Evolutionary conservation across 129 eudicot species (phyloP).

Genomic region (Tanacetum coccineum): DNA sequence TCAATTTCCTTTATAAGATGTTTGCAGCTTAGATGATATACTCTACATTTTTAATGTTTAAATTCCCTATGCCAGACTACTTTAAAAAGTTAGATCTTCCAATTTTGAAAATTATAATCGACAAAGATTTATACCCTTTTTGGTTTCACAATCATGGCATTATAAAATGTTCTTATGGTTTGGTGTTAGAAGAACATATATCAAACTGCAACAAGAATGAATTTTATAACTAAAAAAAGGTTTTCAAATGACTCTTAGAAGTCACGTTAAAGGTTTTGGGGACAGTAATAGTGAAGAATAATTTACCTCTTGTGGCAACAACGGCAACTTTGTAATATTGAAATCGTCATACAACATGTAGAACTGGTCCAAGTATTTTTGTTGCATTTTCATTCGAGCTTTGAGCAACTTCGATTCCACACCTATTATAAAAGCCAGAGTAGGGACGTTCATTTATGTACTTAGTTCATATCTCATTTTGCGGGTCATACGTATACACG

Average conservation of each 20-base stretch:
- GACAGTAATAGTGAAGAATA: not conserved
- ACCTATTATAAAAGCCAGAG: slow-evolving; percentile 29
- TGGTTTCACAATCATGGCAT: slow-evolving; percentile 15
- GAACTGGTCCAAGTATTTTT: slow-evolving; percentile 88
- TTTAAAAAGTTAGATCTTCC: not conserved
- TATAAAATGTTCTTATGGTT: not conserved
- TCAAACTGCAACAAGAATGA: slow-evolving; percentile 4
- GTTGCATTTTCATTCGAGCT: slow-evolving; percentile 99
- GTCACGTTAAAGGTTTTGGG: slow-evolving; percentile 7
- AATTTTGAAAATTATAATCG: not conserved
- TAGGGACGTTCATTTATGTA: not conserved
- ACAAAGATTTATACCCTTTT: not conserved
- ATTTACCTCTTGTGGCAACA: slow-evolving; percentile 89
- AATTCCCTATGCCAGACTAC: not conserved
- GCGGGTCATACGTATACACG: not conserved
- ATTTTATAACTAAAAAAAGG: not conserved
- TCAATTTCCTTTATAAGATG: not conserved
- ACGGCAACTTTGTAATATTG: slow-evolving; percentile 79
- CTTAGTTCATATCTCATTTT: slow-evolving; percentile 2
- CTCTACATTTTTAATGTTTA: not conserved
- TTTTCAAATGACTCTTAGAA: slow-evolving; percentile 8
- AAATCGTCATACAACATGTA: slow-evolving; percentile 96
- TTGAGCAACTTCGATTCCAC: slow-evolving; percentile 92
- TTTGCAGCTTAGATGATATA: not conserved
- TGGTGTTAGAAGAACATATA: not conserved